phyloP scores from a whole-genome alignment of 352 stramenopile genomes.

The Thraustotheca clavata region DNA sequence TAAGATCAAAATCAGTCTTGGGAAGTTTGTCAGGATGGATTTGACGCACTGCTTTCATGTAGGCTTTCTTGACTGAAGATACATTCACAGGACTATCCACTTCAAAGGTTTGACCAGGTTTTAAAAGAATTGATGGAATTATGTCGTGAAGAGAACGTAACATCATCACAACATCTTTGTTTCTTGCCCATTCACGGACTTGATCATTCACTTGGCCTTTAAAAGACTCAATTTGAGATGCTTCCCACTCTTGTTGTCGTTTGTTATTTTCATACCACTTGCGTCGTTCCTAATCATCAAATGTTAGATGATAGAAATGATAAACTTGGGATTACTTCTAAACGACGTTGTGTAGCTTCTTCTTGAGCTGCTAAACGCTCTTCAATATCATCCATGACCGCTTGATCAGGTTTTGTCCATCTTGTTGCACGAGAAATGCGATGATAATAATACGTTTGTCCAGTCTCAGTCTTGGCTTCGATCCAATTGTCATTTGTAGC shows the following conservation, averaged over 20 bases:
- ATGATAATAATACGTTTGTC: conserved; percentile 24
- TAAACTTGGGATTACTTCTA: background rate
- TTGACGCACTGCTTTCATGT: conserved; percentile 23
- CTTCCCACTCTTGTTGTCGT: background rate
- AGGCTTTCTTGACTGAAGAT: conserved; percentile 22
- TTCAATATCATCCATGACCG: conserved; percentile 13
- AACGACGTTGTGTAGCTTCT: conserved; percentile 8
- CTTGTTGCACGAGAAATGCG: conserved; percentile 19
- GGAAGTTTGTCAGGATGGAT: conserved; percentile 27
- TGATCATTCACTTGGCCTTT: background rate
- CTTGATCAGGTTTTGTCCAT: conserved; percentile 18
- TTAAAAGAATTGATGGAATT: background rate
- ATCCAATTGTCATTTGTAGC: conserved; percentile 16
- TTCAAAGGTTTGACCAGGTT: background rate
- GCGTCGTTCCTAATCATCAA: background rate
- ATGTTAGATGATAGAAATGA: background rate
- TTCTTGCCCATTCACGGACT: conserved; percentile 12
- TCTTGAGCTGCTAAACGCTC: conserved; percentile 9
- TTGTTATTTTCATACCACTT: conserved; percentile 18
- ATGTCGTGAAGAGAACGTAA: conserved; percentile 18
- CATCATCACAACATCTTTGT: conserved; percentile 21
- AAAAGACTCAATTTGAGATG: background rate
- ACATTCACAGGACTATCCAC: background rate
- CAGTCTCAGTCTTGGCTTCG: conserved; percentile 9
- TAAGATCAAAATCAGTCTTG: background rate